A percentile compares a stretch with the other conserved stretches of the same genome.
These are phyloP conservation scores for Solanum piurae DNA, from an alignment of 257 asterid species.

Conservation along the genomic window DNA sequence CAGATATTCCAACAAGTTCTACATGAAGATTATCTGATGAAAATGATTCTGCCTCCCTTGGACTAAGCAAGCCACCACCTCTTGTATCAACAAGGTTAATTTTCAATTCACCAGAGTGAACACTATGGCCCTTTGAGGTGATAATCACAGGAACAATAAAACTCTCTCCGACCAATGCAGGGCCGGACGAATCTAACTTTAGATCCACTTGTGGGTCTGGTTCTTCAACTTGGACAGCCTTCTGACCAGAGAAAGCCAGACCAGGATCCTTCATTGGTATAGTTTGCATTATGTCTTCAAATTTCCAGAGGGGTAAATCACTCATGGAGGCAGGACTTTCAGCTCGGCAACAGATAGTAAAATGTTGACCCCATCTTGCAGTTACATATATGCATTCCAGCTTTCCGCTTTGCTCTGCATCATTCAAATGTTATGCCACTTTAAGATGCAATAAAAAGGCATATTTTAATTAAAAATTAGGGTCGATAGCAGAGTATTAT, in stretches of 20 bases:
- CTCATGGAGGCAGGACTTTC: constrained; percentile 97
- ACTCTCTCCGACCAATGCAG: constrained; percentile 89
- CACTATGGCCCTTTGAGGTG: constrained; percentile 81
- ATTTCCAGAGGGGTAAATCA: constrained; percentile 89
- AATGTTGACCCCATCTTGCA: constrained; percentile 79
- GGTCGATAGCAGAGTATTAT: neutral
- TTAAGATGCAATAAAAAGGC: neutral
- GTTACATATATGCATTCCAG: constrained; percentile 88
- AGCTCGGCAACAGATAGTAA: constrained; percentile 89
- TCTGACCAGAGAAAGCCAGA: constrained; percentile 91
- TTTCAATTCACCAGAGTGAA: constrained; percentile 85
- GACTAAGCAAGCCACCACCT: constrained; percentile 96
- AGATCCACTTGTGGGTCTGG: constrained; percentile 97
- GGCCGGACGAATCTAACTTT: constrained; percentile 61
- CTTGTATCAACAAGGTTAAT: constrained; percentile 91
- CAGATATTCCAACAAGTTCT: constrained; percentile 68
- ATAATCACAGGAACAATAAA: constrained; percentile 77
- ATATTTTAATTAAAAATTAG: neutral
- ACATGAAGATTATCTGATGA: constrained; percentile 83
- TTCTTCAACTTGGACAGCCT: constrained; percentile 94
- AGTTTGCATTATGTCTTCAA: constrained; percentile 74
- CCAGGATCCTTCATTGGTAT: constrained; percentile 79
- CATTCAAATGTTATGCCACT: constrained; percentile 12
- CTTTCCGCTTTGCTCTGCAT: constrained; percentile 97
- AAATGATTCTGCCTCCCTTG: constrained; percentile 76